A percentile compares a stretch with the other conserved stretches of the same genome.
phyloP scores from a whole-genome alignment of 192 early-diverging fungal genomes.

The Gonapodya sp. region DNA sequence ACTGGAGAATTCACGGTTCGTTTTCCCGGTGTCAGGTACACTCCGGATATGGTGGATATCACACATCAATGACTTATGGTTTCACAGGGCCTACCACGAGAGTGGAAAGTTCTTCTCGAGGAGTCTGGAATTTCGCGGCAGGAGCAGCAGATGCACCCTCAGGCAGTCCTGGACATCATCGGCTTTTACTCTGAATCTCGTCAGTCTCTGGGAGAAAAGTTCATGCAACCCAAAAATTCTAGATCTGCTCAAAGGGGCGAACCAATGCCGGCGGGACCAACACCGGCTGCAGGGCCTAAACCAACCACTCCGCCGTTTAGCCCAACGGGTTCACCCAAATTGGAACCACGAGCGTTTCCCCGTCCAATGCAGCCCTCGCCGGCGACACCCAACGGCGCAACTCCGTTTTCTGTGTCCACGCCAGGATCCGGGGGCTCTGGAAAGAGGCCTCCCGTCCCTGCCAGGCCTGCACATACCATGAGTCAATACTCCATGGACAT shows the following conservation, averaged over 20 bases:
- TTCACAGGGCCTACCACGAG: constrained; percentile 77
- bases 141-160: constrained; percentile 87
- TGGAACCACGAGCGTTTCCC: not conserved
- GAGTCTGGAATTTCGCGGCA: constrained; percentile 90
- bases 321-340: not conserved
- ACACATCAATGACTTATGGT: not conserved
- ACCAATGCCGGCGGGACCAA: not conserved
- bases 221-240: not conserved
- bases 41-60: not conserved
- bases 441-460: constrained; percentile 38
- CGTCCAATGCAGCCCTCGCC: not conserved
- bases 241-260: constrained; percentile 12
- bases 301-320: constrained; percentile 13
- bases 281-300: not conserved
- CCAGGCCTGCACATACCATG: constrained; percentile 42
- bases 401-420: not conserved
- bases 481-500: constrained; percentile 49
- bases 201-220: not conserved
- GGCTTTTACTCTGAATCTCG: constrained; percentile 52
- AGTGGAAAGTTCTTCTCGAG: constrained; percentile 85
- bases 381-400: not conserved
- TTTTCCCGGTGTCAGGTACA: constrained; percentile 27
- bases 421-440: not conserved
- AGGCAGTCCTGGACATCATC: constrained; percentile 75
- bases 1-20: constrained; percentile 87